phyloP scores from a whole-genome alignment of 2,329 filamentous ascomycete species.

The Simplicillium sp. region DNA sequence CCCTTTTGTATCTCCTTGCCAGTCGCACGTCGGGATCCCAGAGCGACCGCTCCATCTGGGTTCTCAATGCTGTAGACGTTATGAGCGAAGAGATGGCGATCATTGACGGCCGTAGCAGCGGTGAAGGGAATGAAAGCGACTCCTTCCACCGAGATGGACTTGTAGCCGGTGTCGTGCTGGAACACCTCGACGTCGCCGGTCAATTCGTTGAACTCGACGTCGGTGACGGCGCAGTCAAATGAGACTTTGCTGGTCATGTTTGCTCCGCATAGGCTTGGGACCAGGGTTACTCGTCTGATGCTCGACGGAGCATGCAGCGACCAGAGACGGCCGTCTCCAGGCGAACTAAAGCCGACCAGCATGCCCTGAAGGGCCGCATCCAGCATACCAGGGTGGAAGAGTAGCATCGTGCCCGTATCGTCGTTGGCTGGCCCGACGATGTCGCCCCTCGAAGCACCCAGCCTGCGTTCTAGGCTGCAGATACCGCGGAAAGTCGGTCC shows the following conservation, averaged over 20 bases:
- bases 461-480: slow-evolving; percentile 7
- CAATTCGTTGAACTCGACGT: slow-evolving; percentile 3
- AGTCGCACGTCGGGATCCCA: too few relatives aligned
- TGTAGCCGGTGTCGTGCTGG: slow-evolving; percentile 2
- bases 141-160: slow-evolving; percentile 5
- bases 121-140: slow-evolving; percentile 6
- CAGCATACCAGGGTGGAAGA: slow-evolving; percentile 23
- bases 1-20: too few relatives aligned
- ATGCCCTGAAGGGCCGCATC: slow-evolving; percentile 25
- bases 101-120: slow-evolving; percentile 4
- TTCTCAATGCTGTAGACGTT: too few relatives aligned
- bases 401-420: slow-evolving; percentile 8
- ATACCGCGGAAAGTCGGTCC: slow-evolving; percentile 10
- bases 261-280: too few relatives aligned
- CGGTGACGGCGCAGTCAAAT: too few relatives aligned
- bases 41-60: too few relatives aligned
- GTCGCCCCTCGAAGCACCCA: slow-evolving; percentile 3
- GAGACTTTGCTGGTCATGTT: too few relatives aligned
- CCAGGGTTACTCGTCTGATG: slow-evolving; percentile 12
- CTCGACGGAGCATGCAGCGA: slow-evolving; percentile 18
- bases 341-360: slow-evolving; percentile 20
- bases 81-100: slow-evolving; percentile 6
- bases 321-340: slow-evolving; percentile 21
- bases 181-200: slow-evolving; percentile 7
- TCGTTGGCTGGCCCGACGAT: too few relatives aligned